phyloP scores from a whole-genome alignment of 768 basidiomycete genomes.

The Obba rivulosa region DNA sequence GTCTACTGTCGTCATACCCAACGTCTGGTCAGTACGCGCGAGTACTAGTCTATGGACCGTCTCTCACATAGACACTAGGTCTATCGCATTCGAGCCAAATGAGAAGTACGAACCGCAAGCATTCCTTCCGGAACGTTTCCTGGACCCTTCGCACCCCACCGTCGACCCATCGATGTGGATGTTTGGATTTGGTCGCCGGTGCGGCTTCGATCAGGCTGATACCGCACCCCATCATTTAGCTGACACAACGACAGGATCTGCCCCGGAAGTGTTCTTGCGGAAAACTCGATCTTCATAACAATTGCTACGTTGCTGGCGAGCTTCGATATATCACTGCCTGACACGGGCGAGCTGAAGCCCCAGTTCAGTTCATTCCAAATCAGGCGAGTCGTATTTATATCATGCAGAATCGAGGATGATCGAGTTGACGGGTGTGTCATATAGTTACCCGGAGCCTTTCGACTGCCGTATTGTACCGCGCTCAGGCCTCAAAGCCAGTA shows the following conservation, averaged over 20 bases:
- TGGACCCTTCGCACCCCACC: not conserved
- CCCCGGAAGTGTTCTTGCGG: constrained; percentile 10
- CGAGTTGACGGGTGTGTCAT: not conserved
- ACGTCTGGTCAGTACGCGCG: no score
- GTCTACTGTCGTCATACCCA: constrained; percentile 13
- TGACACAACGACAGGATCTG: constrained; percentile 4
- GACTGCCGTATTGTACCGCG: constrained; percentile 8
- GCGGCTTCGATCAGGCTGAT: not conserved
- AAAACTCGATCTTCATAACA: constrained; percentile 12
- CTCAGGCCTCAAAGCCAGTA: not conserved
- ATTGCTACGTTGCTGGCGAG: constrained; percentile 6
- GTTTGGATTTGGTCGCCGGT: constrained; percentile 14
- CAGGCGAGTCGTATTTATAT: constrained; percentile 1
- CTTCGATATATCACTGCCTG: constrained; percentile 8
- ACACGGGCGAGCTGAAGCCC: not conserved
- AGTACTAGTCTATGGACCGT: no score
- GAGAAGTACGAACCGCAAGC: constrained; percentile 8
- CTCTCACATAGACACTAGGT: no score
- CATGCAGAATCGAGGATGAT: not conserved
- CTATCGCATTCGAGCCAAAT: constrained; percentile 6
- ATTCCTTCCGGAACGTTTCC: constrained; percentile 18
- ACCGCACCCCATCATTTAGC: no score
- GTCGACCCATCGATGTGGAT: constrained; percentile 2
- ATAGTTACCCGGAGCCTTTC: constrained; percentile 6
- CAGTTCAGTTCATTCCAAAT: constrained; percentile 4